Evolutionary conservation across 257 asterid genomes (phyloP), one percentile per base, ranked within the genome.

Genomic region (Penstemon davidsonii): DNA sequence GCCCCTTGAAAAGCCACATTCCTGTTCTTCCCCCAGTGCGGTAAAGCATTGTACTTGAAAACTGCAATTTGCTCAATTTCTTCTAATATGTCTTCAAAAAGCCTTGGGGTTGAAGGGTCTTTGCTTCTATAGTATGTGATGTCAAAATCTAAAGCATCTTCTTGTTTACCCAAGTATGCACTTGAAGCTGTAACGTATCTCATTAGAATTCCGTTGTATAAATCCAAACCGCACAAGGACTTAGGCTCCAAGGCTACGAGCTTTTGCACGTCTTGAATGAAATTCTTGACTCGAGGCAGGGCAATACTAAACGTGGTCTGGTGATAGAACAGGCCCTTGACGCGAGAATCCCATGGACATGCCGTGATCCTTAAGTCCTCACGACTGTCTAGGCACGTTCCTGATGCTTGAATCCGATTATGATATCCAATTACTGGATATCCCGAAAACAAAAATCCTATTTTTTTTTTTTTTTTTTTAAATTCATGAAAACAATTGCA

Each of bases 21-120:
- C 19, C 93, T 57, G 61, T 88, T 86, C 82, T 88, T 86, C 12
- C 91, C 96, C 96, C 96, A 88, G 1, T 86, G 96, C 0, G 93
- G 93, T 68, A 82, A 61, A 4, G 83, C 93, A 1, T 66, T 74
- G 66, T 88, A 88, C 58, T 84, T 86, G 73, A 88, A 88, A 36
- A 86, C 41, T 0, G 85, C 96, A 5, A 86, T 75, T 59, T 88
- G 93, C 68, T 88, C 91, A 0, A 88, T 75, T 70, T 88, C 96
- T 66, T 88, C 93, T 0, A 86, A 3, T 7, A 84, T 41, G 60
- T 88, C 89, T 49, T 85, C 63, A 41, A 68, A 73, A 0, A 88
- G 78, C 75, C 89, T 78, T 0, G 96, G 93, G 7, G 36, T 51
- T 6, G 46, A 39, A 4, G 93, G 93, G 40, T 84, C 82, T 12